Evolutionary conservation across 441 rosid genomes (phyloP).

Genomic region (Breynia disticha): DNA sequence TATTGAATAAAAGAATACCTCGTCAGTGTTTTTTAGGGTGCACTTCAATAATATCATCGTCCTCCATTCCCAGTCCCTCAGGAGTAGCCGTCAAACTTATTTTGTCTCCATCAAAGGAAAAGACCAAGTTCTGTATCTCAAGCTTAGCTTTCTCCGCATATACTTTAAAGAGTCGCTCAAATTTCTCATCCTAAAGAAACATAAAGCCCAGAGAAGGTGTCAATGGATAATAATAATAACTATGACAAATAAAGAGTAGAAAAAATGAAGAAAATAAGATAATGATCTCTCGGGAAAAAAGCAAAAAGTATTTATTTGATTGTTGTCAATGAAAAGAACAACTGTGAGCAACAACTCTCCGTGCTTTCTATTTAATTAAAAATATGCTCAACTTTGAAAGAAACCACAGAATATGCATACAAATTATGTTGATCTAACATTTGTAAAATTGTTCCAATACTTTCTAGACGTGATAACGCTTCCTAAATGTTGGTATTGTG

Average conservation of each 20-base stretch:
- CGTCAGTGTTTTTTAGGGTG: constrained; percentile 42
- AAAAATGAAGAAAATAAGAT: not conserved
- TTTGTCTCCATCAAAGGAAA: constrained; percentile 77
- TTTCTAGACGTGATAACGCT: too few species aligned
- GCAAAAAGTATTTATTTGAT: not conserved
- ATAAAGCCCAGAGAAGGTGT: not conserved
- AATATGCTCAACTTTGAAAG: too few species aligned
- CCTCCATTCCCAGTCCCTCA: constrained; percentile 75
- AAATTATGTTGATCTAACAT: too few species aligned
- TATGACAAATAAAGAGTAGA: not conserved
- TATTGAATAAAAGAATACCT: constrained; percentile 16
- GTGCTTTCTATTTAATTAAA: not conserved
- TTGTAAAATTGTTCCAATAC: too few species aligned
- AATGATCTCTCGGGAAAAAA: not conserved
- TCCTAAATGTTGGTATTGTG: not conserved
- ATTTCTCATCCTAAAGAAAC: constrained; percentile 68
- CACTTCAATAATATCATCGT: constrained; percentile 79
- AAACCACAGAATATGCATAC: too few species aligned
- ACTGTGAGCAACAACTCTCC: not conserved
- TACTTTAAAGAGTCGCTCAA: constrained; percentile 61
- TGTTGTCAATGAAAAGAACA: not conserved
- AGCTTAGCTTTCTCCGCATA: constrained; percentile 60
- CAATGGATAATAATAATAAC: not conserved
- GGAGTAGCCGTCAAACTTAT: constrained; percentile 62
- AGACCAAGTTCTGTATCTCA: constrained; percentile 37